Percentiles rank a stretch among this genome's conserved stretches.
Evolutionary conservation across 1,284 basidiomycete genomes (phyloP).

Genomic region (Phylloboletellus chloephorus): DNA sequence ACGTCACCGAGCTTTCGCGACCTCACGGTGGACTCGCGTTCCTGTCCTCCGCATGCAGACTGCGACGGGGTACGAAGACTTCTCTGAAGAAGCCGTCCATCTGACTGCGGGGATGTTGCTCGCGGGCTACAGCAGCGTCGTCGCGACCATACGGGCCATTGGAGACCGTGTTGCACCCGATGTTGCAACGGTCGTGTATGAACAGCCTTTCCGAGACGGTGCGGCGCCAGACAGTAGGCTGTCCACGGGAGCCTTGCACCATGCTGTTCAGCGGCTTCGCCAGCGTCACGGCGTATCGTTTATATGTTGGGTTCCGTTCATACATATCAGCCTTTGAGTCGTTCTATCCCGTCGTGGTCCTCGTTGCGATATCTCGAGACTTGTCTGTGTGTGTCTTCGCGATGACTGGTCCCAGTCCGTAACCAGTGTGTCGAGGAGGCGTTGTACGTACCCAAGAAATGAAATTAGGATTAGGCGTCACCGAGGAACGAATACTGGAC

Average conservation of each 20-base stretch:
- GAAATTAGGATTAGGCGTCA: no score
- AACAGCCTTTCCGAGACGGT: neutral
- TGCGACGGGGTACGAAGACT: neutral
- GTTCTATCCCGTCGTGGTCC: no score
- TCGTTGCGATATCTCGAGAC: no score
- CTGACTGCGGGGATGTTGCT: conserved; percentile 25
- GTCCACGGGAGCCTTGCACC: neutral
- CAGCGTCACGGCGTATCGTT: neutral
- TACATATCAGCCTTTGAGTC: neutral
- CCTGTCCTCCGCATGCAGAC: conserved; percentile 24
- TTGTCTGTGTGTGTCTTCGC: no score
- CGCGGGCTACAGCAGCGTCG: conserved; percentile 17
- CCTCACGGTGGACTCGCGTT: conserved; percentile 16
- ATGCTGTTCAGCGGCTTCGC: neutral
- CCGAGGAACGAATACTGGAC: no score
- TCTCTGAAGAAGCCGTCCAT: conserved; percentile 18
- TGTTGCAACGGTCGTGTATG: conserved; percentile 6
- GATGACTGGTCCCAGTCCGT: no score
- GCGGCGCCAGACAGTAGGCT: neutral
- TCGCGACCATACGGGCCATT: conserved; percentile 25
- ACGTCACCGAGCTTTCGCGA: conserved; percentile 3
- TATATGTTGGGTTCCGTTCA: neutral
- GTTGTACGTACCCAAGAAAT: no score
- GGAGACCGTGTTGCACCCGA: conserved; percentile 10
- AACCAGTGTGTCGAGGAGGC: no score